A percentile compares a stretch with the other conserved stretches of the same genome.
Evolutionary conservation across 1,139 yeast species (phyloP).

Genomic region (Geotrichum histeridarum): DNA sequence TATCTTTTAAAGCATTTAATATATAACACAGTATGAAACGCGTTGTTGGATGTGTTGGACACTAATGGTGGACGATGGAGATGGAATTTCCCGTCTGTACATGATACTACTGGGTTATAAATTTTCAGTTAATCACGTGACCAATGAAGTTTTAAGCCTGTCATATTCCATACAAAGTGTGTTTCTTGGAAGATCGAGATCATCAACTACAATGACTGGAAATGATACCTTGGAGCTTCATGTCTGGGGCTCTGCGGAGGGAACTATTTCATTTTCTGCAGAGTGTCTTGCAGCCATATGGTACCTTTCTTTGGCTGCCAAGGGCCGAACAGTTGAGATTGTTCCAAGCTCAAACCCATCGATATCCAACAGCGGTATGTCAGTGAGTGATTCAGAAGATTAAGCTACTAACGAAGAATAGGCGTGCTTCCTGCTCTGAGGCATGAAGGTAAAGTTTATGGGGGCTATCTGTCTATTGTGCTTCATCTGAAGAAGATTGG

Average conservation of each 20-base stretch:
- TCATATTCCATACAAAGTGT: neutral
- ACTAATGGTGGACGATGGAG: neutral
- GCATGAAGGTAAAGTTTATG: constrained; percentile 32
- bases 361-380: constrained; percentile 36
- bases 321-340: constrained; percentile 36
- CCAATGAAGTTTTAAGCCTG: neutral
- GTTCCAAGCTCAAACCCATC: constrained; percentile 58
- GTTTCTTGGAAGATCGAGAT: neutral
- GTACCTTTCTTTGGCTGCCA: constrained; percentile 33
- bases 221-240: constrained; percentile 42
- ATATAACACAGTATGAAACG: neutral
- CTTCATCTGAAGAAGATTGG: constrained; percentile 33
- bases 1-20: neutral
- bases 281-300: constrained; percentile 44
- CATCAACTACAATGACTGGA: neutral
- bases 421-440: constrained; percentile 55
- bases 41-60: neutral
- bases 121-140: neutral
- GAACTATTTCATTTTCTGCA: constrained; percentile 40
- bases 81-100: neutral
- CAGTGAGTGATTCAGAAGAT: neutral
- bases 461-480: constrained; percentile 52
- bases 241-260: constrained; percentile 50
- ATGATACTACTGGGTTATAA: neutral
- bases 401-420: constrained; percentile 16